A percentile compares a stretch with the other conserved stretches of the same genome.
Conservation (phyloP, 257 asterid genomes). For the Solanum acaule region DNA sequence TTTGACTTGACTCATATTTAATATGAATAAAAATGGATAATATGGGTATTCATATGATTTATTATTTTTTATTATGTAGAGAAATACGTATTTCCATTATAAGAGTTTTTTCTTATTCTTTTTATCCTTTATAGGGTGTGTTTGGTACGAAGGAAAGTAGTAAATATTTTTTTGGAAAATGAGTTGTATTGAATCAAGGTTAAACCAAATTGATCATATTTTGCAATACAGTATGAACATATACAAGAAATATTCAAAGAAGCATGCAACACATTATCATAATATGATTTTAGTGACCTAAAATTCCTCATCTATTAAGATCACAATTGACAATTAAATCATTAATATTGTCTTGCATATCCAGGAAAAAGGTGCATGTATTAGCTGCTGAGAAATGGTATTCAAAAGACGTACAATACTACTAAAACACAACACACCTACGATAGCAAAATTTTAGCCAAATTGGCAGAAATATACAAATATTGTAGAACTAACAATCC, state of each 20-base stretch:
- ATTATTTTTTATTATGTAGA: not conserved
- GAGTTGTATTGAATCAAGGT: too few relatives aligned
- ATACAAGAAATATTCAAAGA: not conserved
- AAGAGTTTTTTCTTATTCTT: not conserved
- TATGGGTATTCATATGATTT: accelerated
- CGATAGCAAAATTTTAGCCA: slow-evolving; percentile 11
- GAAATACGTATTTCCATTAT: not conserved
- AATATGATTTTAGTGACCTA: not conserved
- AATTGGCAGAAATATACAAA: not conserved
- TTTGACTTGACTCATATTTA: not conserved
- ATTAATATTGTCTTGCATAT: not conserved
- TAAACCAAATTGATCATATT: too few relatives aligned
- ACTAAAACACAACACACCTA: not conserved
- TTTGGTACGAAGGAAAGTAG: too few relatives aligned
- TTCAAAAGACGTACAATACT: not conserved
- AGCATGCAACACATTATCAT: not conserved
- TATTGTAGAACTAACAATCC: not conserved
- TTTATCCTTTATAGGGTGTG: not conserved
- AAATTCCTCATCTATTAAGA: not conserved
- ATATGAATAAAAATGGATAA: too few relatives aligned
- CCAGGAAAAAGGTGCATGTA: not conserved
- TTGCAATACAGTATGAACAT: not conserved
- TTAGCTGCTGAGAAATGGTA: not conserved
- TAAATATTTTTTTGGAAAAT: too few relatives aligned
- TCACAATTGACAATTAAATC: not conserved